phyloP scores from a whole-genome alignment of 2,329 filamentous ascomycete species.

The Trichoderma koningii region DNA sequence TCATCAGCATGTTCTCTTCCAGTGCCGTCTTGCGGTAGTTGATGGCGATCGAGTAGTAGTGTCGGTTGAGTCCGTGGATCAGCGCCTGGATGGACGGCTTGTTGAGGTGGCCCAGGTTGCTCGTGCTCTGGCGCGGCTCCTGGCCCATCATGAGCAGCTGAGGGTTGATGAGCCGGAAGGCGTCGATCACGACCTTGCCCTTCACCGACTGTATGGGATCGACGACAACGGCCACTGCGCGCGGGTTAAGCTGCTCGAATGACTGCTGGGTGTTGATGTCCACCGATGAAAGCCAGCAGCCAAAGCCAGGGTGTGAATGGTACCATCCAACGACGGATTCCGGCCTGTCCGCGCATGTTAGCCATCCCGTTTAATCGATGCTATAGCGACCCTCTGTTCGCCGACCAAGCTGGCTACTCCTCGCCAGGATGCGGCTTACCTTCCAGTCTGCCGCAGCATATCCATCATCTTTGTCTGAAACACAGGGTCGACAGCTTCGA shows the following conservation, averaged over 20 bases:
- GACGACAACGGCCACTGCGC: conserved; percentile 95
- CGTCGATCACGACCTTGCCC: conserved; percentile 98
- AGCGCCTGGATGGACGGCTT: conserved; percentile 99
- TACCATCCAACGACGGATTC: conserved; percentile 99
- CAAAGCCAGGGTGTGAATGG: conserved; percentile 98
- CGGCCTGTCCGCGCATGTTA: conserved; percentile 62
- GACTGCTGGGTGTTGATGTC: conserved; percentile 99
- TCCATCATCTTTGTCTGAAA: conserved; percentile 99
- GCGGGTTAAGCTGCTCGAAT: conserved; percentile 97
- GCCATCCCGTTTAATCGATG: background rate
- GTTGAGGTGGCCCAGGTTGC: conserved; percentile 95
- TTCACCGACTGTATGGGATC: conserved; percentile 99
- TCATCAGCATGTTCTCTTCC: conserved; percentile 99
- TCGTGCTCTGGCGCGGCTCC: conserved; percentile 95
- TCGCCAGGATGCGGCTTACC: conserved; percentile 56
- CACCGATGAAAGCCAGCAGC: conserved; percentile 97
- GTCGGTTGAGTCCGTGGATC: conserved; percentile 95
- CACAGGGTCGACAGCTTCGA: conserved; percentile 96
- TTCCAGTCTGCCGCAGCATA: conserved; percentile 95
- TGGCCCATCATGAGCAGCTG: conserved; percentile 98
- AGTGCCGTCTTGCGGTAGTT: conserved; percentile 97
- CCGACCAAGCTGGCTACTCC: background rate
- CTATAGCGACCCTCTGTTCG: background rate
- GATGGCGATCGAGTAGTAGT: conserved; percentile 99
- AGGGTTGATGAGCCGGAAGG: conserved; percentile 97